Base-by-base conservation (phyloP, 2,329 filamentous ascomycete species). In the Colletotrichum eleusines region DNA sequence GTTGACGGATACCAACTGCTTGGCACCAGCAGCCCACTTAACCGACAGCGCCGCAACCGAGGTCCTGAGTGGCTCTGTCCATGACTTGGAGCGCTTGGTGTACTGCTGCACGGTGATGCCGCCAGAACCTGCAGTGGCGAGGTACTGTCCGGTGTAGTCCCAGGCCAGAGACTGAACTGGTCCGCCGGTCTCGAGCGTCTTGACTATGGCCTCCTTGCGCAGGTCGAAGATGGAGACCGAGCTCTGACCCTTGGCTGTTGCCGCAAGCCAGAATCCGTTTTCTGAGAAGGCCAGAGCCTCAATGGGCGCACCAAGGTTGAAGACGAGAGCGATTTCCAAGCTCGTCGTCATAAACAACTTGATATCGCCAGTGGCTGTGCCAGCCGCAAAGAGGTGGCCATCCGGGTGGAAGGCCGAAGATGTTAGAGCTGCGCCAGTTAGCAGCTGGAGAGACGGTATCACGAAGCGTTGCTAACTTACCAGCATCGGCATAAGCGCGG, bases 71-170 rank as follows among this genome's bases (percentile, higher is more conserved):
- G 93, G 91, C 84, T 98, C 94, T 54, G 90, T 92, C 96, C 96
- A 99, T 69, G 88, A 87, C 88, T 97, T 99, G 72, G 89, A 87
- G 63, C 90, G 85, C 87, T 98, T 99, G 73, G 89, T 88, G 81
- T 97, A 99, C 77, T 97, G 92, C 80, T 96, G 94, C 50, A 99
- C 93, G 6, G 92, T 93, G 57, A 98, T 84, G 35, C 94, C 94
- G 54, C 91, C 90, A 5, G 91, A 87, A 8, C 95, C 95, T 5
- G 90, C 93, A 16, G 92, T 92, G 33, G 95, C 93, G 63, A 99
- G 86, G 84, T 93, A 99, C 81, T 98, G 95, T 53, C 95, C 95
- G 8, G 93, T 96, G 84, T 97, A 98, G 78, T 99, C 96, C 95
- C 95, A 99, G 59, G 87, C 86, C 73, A 98, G 86, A 50, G 88